Percentiles rank a stretch among this genome's conserved stretches.
phyloP scores from a whole-genome alignment of 805 yeast species.

The Saturnispora halmiae region DNA sequence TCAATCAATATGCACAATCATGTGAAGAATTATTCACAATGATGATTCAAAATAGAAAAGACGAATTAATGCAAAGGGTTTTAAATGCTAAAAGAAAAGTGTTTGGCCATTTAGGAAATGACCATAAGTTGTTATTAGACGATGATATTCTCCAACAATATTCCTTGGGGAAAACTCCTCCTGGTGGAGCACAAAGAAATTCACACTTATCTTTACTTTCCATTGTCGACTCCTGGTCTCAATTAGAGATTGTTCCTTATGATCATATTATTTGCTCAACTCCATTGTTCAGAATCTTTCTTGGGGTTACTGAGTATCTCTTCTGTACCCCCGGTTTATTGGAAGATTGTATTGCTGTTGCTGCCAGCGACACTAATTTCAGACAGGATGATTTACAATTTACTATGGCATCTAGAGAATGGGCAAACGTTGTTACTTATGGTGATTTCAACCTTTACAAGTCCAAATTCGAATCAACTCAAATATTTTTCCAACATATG shows the following conservation, averaged over 20 bases:
- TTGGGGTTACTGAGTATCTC: conserved; percentile 88
- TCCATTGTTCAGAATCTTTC: conserved; percentile 81
- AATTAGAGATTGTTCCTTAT: conserved; percentile 78
- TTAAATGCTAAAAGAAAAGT: conserved; percentile 62
- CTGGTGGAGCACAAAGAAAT: conserved; percentile 63
- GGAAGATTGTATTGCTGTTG: conserved; percentile 71
- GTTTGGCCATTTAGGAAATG: conserved; percentile 53
- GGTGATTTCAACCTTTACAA: conserved; percentile 70
- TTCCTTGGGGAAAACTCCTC: conserved; percentile 65
- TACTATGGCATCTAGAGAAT: conserved; percentile 78
- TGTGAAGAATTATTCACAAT: conserved; percentile 75
- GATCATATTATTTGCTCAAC: conserved; percentile 97
- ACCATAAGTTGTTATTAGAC: conserved; percentile 59
- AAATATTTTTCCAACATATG: conserved; percentile 77
- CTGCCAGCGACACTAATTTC: conserved; percentile 56
- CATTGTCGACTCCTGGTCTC: conserved; percentile 90
- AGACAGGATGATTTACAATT: conserved; percentile 89
- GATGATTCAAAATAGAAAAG: conserved; percentile 61
- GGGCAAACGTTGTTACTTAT: conserved; percentile 74
- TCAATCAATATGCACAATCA: conserved; percentile 79
- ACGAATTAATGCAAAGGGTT: conserved; percentile 51
- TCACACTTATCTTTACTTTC: conserved; percentile 84
- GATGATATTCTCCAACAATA: conserved; percentile 72
- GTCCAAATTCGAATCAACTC: conserved; percentile 67
- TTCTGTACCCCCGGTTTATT: conserved; percentile 76